Percentiles rank a stretch among this genome's conserved stretches.
Conservation (phyloP, 2,329 filamentous ascomycete species). For the Aspergillus sclerotialis region DNA sequence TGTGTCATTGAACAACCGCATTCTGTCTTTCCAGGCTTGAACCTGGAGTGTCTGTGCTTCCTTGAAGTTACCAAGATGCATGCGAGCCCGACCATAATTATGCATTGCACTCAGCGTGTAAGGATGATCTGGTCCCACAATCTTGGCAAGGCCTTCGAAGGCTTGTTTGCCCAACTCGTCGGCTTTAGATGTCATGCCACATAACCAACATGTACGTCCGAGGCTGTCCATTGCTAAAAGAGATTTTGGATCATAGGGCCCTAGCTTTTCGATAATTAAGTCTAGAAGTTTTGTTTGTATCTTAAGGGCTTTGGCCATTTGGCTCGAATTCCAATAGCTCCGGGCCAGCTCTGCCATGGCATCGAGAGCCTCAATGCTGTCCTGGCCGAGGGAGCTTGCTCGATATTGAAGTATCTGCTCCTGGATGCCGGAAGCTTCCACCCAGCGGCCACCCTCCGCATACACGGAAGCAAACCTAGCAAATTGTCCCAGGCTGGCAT, state of each 20-base stretch:
- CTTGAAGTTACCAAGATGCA: constrained; percentile 8
- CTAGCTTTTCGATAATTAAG: constrained; percentile 7
- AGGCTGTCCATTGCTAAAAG: constrained; percentile 23
- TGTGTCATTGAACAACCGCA: constrained; percentile 12
- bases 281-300: constrained; percentile 9
- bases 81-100: constrained; percentile 3
- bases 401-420: constrained; percentile 4
- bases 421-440: constrained; percentile 6
- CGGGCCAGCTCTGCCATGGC: constrained; percentile 7
- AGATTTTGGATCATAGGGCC: constrained; percentile 18
- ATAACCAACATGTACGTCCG: constrained; percentile 14
- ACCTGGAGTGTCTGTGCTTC: constrained; percentile 10
- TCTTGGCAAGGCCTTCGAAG: constrained; percentile 10
- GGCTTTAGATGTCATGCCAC: constrained; percentile 7
- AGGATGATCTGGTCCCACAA: constrained; percentile 18
- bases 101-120: constrained; percentile 17
- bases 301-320: constrained; percentile 7
- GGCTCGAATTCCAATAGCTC: constrained; percentile 8
- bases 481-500: constrained; percentile 2
- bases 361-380: constrained; percentile 2
- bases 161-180: constrained; percentile 10
- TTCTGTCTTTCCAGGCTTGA: constrained; percentile 10
- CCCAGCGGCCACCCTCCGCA: constrained; percentile 5
- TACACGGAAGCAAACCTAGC: constrained; percentile 8
- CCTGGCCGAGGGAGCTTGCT: constrained; percentile 3